These are phyloP conservation scores for Amanita rubescens DNA, from an alignment of 768 basidiomycete species.

Conservation along the genomic window DNA sequence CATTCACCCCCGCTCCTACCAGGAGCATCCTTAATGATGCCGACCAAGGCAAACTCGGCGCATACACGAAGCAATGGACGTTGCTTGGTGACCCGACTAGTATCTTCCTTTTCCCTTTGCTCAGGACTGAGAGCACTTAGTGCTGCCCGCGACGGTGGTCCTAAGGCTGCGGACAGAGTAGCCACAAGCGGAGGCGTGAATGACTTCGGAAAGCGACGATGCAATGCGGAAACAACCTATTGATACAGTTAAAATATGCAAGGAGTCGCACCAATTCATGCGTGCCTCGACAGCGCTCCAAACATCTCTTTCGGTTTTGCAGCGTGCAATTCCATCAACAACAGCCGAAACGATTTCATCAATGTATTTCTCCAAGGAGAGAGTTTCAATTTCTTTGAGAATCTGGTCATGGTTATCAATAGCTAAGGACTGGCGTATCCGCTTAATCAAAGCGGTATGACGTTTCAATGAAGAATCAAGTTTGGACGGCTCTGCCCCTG, in stretches of 20 bases:
- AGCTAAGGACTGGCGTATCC: constrained; percentile 81
- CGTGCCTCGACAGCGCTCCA: constrained; percentile 89
- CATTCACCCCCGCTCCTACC: constrained; percentile 74
- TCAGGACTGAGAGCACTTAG: constrained; percentile 57
- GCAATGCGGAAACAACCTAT: constrained; percentile 83
- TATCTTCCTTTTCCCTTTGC: constrained; percentile 91
- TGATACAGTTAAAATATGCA: constrained; percentile 2
- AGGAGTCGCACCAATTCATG: constrained; percentile 3
- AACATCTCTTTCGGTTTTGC: constrained; percentile 89
- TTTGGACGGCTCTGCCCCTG: constrained; percentile 53
- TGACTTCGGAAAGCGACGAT: constrained; percentile 74
- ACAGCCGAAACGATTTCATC: constrained; percentile 89
- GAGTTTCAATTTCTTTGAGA: constrained; percentile 84
- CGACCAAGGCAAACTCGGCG: constrained; percentile 85
- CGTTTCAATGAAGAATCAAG: constrained; percentile 94
- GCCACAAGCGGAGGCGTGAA: constrained; percentile 72
- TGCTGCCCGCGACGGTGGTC: constrained; percentile 49
- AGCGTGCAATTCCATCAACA: constrained; percentile 77
- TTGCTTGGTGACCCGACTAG: constrained; percentile 68
- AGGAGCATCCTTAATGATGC: constrained; percentile 68
- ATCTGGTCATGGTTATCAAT: constrained; percentile 79
- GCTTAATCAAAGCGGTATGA: constrained; percentile 93
- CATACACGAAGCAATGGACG: constrained; percentile 82
- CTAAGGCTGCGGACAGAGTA: constrained; percentile 48
- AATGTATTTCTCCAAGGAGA: constrained; percentile 91